phyloP scores from a whole-genome alignment of 768 basidiomycete species.

The Myochromella boudieri region DNA sequence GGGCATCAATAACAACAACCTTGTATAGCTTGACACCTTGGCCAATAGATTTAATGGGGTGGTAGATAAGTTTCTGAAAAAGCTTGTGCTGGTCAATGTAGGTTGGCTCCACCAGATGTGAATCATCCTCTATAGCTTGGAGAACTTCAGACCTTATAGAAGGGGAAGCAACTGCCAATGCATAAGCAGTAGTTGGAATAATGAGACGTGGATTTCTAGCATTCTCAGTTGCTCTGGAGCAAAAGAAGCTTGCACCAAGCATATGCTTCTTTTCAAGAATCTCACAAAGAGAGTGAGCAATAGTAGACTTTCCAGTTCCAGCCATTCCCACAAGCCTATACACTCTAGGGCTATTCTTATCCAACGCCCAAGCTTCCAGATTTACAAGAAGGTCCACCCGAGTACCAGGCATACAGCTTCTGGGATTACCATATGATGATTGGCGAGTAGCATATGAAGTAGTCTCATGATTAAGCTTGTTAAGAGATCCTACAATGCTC shows the following conservation, averaged over 20 bases:
- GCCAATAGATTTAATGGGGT: slow-evolving; percentile 10
- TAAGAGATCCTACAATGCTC: background rate
- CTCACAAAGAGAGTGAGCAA: too few relatives aligned
- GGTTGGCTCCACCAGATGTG: slow-evolving; percentile 4
- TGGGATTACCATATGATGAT: background rate
- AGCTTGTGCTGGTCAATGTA: slow-evolving; percentile 11
- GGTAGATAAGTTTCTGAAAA: slow-evolving; percentile 15
- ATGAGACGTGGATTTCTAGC: slow-evolving; percentile 14
- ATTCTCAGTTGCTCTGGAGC: slow-evolving; percentile 12
- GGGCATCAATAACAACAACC: slow-evolving; percentile 19
- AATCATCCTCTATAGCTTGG: slow-evolving; percentile 6
- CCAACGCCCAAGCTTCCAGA: slow-evolving; percentile 27
- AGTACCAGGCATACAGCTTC: slow-evolving; percentile 12
- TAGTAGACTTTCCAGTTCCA: too few relatives aligned
- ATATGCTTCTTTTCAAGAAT: slow-evolving; percentile 27
- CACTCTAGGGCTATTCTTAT: slow-evolving; percentile 26
- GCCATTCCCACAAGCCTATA: too few relatives aligned
- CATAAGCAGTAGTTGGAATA: slow-evolving; percentile 20
- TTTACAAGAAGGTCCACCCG: slow-evolving; percentile 13
- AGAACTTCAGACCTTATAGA: slow-evolving; percentile 7
- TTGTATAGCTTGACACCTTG: background rate
- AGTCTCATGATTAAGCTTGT: background rate
- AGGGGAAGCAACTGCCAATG: slow-evolving; percentile 10
- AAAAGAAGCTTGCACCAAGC: too few relatives aligned
- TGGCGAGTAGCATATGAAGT: background rate